These are phyloP conservation scores for Warburgia ugandensis DNA, from an alignment of 164 flowering plant species.

Conservation along the genomic window DNA sequence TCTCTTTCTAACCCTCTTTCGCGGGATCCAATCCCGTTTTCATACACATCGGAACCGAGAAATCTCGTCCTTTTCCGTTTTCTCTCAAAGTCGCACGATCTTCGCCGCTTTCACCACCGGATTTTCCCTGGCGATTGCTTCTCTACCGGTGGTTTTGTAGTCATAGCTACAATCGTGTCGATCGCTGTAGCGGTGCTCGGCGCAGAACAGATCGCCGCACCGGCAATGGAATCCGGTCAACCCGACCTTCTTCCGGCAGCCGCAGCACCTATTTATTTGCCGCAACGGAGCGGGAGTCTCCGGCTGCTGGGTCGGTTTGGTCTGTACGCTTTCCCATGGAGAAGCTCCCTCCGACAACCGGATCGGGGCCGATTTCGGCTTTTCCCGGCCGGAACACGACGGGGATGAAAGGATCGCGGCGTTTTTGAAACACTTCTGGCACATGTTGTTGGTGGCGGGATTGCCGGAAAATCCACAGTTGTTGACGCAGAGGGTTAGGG, in stretches of 20 bases:
- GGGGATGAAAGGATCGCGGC: slow-evolving; percentile 12
- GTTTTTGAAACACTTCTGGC: slow-evolving; percentile 27
- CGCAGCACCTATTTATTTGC: slow-evolving; percentile 36
- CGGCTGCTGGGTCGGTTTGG: neutral
- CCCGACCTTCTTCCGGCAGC: slow-evolving; percentile 35
- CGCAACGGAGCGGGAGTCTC: slow-evolving; percentile 6
- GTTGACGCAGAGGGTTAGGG: slow-evolving; percentile 22
- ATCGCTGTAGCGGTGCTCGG: slow-evolving; percentile 37
- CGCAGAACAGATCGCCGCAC: slow-evolving; percentile 45
- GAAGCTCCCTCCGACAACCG: slow-evolving; percentile 5
- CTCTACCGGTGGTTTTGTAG: slow-evolving; percentile 35
- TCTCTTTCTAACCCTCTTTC: no score
- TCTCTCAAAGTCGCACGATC: slow-evolving; percentile 11
- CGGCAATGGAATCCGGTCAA: slow-evolving; percentile 45
- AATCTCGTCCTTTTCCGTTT: neutral
- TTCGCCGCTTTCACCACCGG: slow-evolving; percentile 47
- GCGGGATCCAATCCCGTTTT: no score
- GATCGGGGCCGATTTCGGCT: slow-evolving; percentile 5
- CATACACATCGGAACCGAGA: no score
- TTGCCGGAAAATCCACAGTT: slow-evolving; percentile 28
- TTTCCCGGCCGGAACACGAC: slow-evolving; percentile 1
- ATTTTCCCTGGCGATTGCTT: slow-evolving; percentile 36
- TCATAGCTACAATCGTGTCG: slow-evolving; percentile 37
- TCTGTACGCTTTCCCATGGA: neutral
- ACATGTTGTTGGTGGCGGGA: slow-evolving; percentile 25